phyloP scores from a whole-genome alignment of 495 filamentous ascomycete species.

The Tuber indicum region DNA sequence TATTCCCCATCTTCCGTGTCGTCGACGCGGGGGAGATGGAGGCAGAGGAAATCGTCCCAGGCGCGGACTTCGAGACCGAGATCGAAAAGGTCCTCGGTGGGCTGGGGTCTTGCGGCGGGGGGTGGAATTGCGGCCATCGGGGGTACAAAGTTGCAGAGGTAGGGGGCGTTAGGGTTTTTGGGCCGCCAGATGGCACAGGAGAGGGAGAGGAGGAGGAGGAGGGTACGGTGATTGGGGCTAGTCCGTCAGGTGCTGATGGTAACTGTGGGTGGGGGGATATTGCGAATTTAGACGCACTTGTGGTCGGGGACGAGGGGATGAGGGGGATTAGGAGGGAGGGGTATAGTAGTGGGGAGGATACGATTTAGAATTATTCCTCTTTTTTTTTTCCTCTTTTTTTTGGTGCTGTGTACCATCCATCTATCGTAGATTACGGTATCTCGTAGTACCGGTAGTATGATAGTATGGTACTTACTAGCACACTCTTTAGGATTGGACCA shows the following conservation, averaged over 20 bases:
- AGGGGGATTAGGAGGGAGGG: background rate
- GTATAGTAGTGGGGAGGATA: background rate
- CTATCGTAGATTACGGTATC: background rate
- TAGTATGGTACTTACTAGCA: background rate
- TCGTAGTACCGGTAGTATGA: background rate
- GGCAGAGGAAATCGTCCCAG: constrained; percentile 15
- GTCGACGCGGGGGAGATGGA: constrained; percentile 16
- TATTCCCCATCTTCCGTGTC: constrained; percentile 29
- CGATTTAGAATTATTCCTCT: background rate
- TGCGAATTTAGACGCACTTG: background rate
- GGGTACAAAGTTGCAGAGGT: constrained; percentile 28
- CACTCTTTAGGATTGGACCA: background rate
- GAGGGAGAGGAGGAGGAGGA: background rate
- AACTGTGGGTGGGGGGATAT: background rate
- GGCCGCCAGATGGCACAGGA: background rate
- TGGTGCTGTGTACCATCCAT: background rate
- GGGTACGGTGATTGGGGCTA: background rate
- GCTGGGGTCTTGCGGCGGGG: constrained; percentile 27
- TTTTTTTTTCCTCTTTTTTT: background rate
- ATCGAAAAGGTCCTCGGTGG: constrained; percentile 27
- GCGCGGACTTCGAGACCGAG: constrained; percentile 22
- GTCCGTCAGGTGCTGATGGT: background rate
- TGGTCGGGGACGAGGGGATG: background rate
- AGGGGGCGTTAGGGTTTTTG: constrained; percentile 25
- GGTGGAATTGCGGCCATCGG: constrained; percentile 21